Evolutionary conservation across 2,329 filamentous ascomycete genomes (phyloP), one percentile per base, ranked within the genome.

Genomic region (Blastomyces silverae): DNA sequence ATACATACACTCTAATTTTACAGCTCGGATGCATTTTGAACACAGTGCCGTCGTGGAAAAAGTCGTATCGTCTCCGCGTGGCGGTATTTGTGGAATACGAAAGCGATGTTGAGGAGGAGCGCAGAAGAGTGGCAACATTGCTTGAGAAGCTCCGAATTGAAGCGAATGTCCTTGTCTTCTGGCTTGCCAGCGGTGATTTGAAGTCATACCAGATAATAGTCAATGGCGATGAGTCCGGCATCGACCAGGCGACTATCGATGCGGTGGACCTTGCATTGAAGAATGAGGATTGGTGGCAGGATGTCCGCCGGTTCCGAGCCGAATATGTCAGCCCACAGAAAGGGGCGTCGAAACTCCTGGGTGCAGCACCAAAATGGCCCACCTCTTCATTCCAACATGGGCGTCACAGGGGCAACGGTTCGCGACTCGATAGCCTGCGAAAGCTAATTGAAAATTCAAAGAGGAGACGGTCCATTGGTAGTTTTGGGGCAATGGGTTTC

Each of bases 51-150:
- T 86, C 88, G 0, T 96, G 91, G 90, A 90, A 89, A 70, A 85
- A 84, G 62, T 83, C 82, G 0, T 94, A 90, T 73, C 83, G 80
- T 52, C 77, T 95, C 8, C 87, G 91, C 50, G 89, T 96, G 3
- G 85, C 89, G 63, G 91, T 95, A 0, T 96, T 96, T 74, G 91
- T 96, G 25, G 91, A 96, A 72, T 95, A 95, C 69, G 90, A 94
- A 73, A 86, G 82, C 34, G 91, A 96, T 69, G 87, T 96, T 0
- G 85, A 89, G 50, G 89, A 95, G 75, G 91, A 96, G 75, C 81
- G 85, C 46, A 84, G 83, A 1, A 82, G 91, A 64, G 88, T 95
- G 20, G 85, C 85, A 66, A 85, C 88, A 0, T 80, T 96, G 1
- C 80, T 96, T 0, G 89, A 90, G 28, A 95, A 93, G 73, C 76